Base-by-base conservation (phyloP, 2,329 filamentous ascomycete genomes). In the Diplodia seriata region DNA sequence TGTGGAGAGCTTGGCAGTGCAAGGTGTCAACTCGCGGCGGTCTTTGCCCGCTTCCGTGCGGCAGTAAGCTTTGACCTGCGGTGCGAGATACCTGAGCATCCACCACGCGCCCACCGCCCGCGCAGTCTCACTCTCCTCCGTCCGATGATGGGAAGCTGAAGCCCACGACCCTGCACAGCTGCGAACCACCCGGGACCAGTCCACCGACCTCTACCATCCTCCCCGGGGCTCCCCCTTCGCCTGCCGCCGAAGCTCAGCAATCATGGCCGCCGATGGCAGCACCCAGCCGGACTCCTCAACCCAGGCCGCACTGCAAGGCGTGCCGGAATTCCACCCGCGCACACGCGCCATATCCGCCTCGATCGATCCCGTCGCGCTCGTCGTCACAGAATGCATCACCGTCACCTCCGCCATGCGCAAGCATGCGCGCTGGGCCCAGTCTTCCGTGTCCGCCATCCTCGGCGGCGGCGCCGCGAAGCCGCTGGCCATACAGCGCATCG, bases 351-450 rank as follows among this genome's bases (percentile, higher is more conserved):
- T 94, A 38, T 88, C 91, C 40, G 92, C 97, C 70, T 92, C 94
- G 53, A 91, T 97, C 72, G 92, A 97, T 75, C 93, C 94, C 1
- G 90, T 97, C 68, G 94, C 93, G 59, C 84, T 99, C 74, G 93
- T 99, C 72, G 97, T 97, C 71, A 97, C 94, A 80, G 95, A 99
- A 89, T 99, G 95, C 80, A 98, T 98, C 77, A 94, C 94, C 55
- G 94, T 99, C 81, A 98, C 95, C 15, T 97, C 94, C 70, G 93
- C 94, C 70, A 97, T 99, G 87, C 94, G 97, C 76, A 99, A 99
- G 82, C 91, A 97, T 86, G 91, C 93, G 71, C 91, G 95, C 72
- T 98, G 94, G 85, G 93, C 93, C 57, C 94, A 98, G 78, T 97
- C 94, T 14, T 97, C 94, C 5, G 95, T 99, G 54, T 93, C 95